Percentiles rank a stretch among this genome's conserved stretches.
These are phyloP conservation scores for Pythium rhizo-oryzae DNA, from an alignment of 352 stramenopile genomes.

Conservation along the genomic window DNA sequence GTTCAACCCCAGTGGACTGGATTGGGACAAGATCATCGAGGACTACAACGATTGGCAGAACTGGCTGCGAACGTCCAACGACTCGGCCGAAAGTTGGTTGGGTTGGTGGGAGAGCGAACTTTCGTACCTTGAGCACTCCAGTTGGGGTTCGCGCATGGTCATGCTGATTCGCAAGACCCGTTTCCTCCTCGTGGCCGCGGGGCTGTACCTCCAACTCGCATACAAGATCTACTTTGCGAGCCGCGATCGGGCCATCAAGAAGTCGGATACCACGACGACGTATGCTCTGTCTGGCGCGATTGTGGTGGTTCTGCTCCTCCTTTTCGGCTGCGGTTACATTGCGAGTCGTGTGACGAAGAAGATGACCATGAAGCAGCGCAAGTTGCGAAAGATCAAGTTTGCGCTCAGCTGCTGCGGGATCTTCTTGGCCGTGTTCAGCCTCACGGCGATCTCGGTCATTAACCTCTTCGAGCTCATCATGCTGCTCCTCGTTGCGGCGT, in stretches of 20 bases:
- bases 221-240: conserved; percentile 82
- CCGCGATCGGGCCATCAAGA: conserved; percentile 60
- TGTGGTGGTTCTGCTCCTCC: conserved; percentile 67
- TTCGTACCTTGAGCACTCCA: conserved; percentile 84
- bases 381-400: conserved; percentile 90
- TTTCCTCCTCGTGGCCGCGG: conserved; percentile 68
- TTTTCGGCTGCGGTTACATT: conserved; percentile 86
- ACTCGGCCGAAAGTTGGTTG: conserved; percentile 87
- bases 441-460: conserved; percentile 67
- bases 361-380: conserved; percentile 90
- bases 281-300: conserved; percentile 68
- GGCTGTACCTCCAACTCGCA: conserved; percentile 42
- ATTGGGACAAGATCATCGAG: conserved; percentile 96
- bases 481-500: conserved; percentile 69
- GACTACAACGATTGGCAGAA: conserved; percentile 96
- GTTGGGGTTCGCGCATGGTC: conserved; percentile 58
- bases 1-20: conserved; percentile 97
- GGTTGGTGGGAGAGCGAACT: conserved; percentile 88
- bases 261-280: conserved; percentile 53
- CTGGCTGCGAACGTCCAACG: conserved; percentile 92
- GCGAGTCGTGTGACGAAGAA: conserved; percentile 89
- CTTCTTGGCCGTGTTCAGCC: conserved; percentile 61
- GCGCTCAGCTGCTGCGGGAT: conserved; percentile 72
- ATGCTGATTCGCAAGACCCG: conserved; percentile 79
- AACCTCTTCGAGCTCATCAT: conserved; percentile 80